phyloP scores from a whole-genome alignment of 2,329 filamentous ascomycete genomes.

The Cladosporium cucumerinum region DNA sequence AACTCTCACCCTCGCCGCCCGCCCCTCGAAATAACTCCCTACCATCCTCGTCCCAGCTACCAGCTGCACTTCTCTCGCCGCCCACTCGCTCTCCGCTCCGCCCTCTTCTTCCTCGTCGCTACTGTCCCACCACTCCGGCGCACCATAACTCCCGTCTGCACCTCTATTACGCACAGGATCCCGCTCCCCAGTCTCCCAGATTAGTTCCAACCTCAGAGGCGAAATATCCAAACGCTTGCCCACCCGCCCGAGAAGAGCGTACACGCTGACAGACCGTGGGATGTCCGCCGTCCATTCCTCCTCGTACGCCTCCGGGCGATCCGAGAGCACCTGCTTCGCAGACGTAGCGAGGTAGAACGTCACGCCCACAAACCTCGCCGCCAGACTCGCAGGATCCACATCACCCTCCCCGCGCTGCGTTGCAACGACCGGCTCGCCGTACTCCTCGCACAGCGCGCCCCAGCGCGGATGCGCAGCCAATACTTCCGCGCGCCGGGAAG shows the following conservation, averaged over 20 bases:
- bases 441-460: conserved; percentile 66
- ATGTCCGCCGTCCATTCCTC: conserved; percentile 47
- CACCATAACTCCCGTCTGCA: conserved; percentile 39
- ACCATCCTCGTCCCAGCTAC: conserved; percentile 75
- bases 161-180: conserved; percentile 61
- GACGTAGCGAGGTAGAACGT: conserved; percentile 47
- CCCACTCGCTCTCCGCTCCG: conserved; percentile 55
- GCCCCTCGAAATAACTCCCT: conserved; percentile 76
- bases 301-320: neutral
- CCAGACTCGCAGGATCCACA: conserved; percentile 75
- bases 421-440: conserved; percentile 67
- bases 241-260: conserved; percentile 75
- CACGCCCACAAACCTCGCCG: conserved; percentile 67
- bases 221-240: conserved; percentile 64
- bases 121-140: conserved; percentile 38
- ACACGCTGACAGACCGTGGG: conserved; percentile 75
- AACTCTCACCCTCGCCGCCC: conserved; percentile 67
- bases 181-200: conserved; percentile 91
- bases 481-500: conserved; percentile 53
- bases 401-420: conserved; percentile 33
- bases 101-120: conserved; percentile 39
- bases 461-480: conserved; percentile 68
- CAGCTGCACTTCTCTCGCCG: conserved; percentile 76
- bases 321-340: neutral
- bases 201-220: conserved; percentile 63